A percentile compares a stretch with the other conserved stretches of the same genome.
phyloP scores from a whole-genome alignment of 176 grass and related monocot species.

The Aegilops umbellulata region DNA sequence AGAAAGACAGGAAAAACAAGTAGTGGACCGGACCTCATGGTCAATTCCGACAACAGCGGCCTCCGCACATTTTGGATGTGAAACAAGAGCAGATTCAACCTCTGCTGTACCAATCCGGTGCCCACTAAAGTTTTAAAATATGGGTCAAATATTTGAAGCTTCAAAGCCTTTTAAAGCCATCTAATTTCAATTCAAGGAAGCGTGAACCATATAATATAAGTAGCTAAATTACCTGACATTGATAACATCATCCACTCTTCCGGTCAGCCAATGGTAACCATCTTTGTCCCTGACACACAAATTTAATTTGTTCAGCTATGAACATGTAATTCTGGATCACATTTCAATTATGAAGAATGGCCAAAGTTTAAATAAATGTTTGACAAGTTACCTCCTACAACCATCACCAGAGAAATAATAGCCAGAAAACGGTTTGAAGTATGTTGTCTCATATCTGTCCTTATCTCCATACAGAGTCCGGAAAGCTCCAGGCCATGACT shows the following conservation, averaged over 20 bases:
- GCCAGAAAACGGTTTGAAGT: conserved; percentile 94
- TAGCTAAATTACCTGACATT: conserved; percentile 75
- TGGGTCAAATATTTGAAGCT: conserved; percentile 6
- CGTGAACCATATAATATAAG: not conserved
- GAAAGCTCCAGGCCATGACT: conserved; percentile 97
- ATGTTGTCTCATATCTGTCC: conserved; percentile 98
- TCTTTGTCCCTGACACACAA: conserved; percentile 79
- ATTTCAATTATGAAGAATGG: not conserved
- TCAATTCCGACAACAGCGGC: conserved; percentile 95
- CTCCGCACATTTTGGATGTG: conserved; percentile 87
- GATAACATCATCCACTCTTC: conserved; percentile 99
- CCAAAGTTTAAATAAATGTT: not conserved
- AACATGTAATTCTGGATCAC: conserved; percentile 14
- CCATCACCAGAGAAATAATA: conserved; percentile 99
- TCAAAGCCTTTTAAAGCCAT: not conserved
- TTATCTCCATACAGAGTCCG: conserved; percentile 88
- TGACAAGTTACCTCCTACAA: conserved; percentile 67
- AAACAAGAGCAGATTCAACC: conserved; percentile 95
- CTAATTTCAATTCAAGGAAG: not conserved
- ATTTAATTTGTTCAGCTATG: conserved; percentile 18
- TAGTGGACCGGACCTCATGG: conserved; percentile 68
- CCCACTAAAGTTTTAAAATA: conserved; percentile 48
- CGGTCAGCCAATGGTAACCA: conserved; percentile 91
- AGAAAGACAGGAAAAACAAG: not conserved
- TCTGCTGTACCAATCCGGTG: conserved; percentile 97